These are phyloP conservation scores for Russula compacta DNA, from an alignment of 768 basidiomycete species.

Conservation along the genomic window DNA sequence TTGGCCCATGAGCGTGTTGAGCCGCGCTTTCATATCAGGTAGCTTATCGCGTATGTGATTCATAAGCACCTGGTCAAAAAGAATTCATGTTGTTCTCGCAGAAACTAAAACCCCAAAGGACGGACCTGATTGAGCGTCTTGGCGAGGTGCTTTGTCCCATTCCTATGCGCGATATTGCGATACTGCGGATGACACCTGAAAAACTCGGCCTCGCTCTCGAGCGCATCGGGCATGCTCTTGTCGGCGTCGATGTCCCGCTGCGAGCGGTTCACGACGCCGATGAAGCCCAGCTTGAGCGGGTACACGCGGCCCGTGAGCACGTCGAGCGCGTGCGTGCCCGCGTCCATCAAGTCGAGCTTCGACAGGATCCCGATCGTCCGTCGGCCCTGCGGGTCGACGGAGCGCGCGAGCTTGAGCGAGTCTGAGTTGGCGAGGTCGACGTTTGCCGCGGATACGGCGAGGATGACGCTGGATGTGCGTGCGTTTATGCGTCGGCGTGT, in stretches of 20 bases:
- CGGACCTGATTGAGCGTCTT: conserved; percentile 87
- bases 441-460: conserved; percentile 95
- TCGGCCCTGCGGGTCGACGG: conserved; percentile 91
- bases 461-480: conserved; percentile 61
- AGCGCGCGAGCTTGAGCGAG: conserved; percentile 90
- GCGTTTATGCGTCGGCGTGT: too few relatives aligned
- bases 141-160: conserved; percentile 92
- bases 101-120: not conserved
- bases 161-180: conserved; percentile 91
- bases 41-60: conserved; percentile 98
- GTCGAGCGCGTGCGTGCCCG: conserved; percentile 95
- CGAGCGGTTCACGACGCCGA: conserved; percentile 94
- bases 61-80: conserved; percentile 64
- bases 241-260: conserved; percentile 93
- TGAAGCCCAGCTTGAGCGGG: conserved; percentile 96
- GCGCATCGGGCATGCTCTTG: conserved; percentile 77
- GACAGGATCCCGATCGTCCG: conserved; percentile 95
- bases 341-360: conserved; percentile 98
- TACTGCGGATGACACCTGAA: conserved; percentile 88
- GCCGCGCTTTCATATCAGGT: conserved; percentile 97
- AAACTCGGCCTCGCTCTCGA: conserved; percentile 81
- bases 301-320: conserved; percentile 95
- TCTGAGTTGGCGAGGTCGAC: conserved; percentile 99
- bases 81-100: not conserved
- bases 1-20: conserved; percentile 98